Evolutionary conservation across 768 basidiomycete species (phyloP).

Genomic region (Trametes coccinea): DNA sequence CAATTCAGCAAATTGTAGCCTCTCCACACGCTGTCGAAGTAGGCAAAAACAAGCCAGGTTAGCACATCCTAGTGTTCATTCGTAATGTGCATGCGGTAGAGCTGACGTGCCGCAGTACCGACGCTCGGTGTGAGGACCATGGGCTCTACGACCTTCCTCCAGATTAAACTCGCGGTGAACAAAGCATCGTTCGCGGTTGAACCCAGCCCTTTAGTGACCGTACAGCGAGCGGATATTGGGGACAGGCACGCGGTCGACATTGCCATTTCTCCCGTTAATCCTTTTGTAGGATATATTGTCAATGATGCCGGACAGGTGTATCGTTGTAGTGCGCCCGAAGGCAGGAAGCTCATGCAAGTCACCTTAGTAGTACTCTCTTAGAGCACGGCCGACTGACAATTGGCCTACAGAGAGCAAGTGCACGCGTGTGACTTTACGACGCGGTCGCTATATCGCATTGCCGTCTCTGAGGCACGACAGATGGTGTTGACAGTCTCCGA

Average conservation of each 20-base stretch:
- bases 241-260: slow-evolving; percentile 24
- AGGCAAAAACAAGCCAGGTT: slow-evolving; percentile 8
- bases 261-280: slow-evolving; percentile 1
- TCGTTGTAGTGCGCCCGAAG: slow-evolving; percentile 40
- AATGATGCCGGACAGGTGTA: slow-evolving; percentile 57
- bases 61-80: not conserved
- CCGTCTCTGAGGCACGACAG: slow-evolving; percentile 35
- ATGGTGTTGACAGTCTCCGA: slow-evolving; percentile 50
- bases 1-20: slow-evolving; percentile 59
- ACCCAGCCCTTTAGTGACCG: slow-evolving; percentile 8
- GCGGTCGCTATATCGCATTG: slow-evolving; percentile 55
- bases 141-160: slow-evolving; percentile 12
- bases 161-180: slow-evolving; percentile 3
- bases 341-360: slow-evolving; percentile 45
- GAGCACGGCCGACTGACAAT: not conserved
- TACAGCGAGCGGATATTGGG: slow-evolving; percentile 19
- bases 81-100: not conserved
- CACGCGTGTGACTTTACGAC: slow-evolving; percentile 11
- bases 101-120: slow-evolving; percentile 1
- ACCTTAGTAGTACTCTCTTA: no score
- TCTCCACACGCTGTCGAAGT: slow-evolving; percentile 27
- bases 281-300: slow-evolving; percentile 38
- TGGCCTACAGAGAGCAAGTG: slow-evolving; percentile 1
- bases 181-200: not conserved
- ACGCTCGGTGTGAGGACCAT: slow-evolving; percentile 25